Evolutionary conservation across 768 basidiomycete species (phyloP), one percentile per base, ranked within the genome.

Genomic region (Rhizopogon vinicolor): DNA sequence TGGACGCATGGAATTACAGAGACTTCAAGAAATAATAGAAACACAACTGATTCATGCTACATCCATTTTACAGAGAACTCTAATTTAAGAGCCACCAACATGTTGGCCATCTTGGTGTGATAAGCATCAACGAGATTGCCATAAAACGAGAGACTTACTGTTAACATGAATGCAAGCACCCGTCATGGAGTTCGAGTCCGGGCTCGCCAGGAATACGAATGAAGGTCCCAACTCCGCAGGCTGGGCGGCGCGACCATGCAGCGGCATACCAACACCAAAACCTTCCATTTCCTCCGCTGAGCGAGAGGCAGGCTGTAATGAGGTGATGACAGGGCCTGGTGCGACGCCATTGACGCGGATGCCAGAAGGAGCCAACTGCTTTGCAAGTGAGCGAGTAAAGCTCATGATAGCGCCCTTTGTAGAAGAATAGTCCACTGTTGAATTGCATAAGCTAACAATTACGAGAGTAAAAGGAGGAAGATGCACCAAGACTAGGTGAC

Each of bases 331-430:
- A 8, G 81, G 82, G 2, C 84, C 82, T 25, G 79, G 76, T 2
- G 74, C 74, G 41, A 82, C 72, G 3, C 69, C 74, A 59, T 83
- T 82, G 49, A 83, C 83, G 55, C 82, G 72, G 53, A 86, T 83
- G 6, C 79, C 81, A 64, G 80, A 81, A 14, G 80, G 73, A 29
- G 76, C 76, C 19, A 84, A 69, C 49, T 84, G 80, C 33, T 72
- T 61, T 0, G 82, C 78, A 39, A 85, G 71, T 8, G 79, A 75
- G 19, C 82, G 76, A 6, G 81, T 83, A 65, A 85, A 85, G 12
- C 78, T 69, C 7, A 79, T 62, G 61, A 85, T 83, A 5, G 80
- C 82, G 3, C 82, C 84, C 68, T 87, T 86, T 7, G 85, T 86
- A 1, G 78, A 61, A 6, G 77, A 76, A 68, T 83, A 84, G 65